Percentiles rank a stretch among this genome's conserved stretches.
Evolutionary conservation across 805 yeast genomes (phyloP).

Genomic region (Hanseniaspora clermontiae): DNA sequence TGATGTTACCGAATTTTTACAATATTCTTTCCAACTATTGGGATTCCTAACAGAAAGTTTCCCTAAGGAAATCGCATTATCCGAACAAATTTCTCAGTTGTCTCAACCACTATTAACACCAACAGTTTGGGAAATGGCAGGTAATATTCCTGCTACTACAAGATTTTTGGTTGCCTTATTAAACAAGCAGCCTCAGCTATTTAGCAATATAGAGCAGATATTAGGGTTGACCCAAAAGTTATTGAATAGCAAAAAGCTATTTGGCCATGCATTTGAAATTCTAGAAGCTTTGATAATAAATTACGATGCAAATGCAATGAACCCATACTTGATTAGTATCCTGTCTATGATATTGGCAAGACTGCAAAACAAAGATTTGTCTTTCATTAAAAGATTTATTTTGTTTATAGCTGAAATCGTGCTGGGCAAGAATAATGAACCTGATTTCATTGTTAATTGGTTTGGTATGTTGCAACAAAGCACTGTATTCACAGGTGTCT

Average conservation of each 20-base stretch:
- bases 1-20: constrained; percentile 88
- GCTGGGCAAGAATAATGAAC: constrained; percentile 29
- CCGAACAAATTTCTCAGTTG: constrained; percentile 51
- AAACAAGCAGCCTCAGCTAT: constrained; percentile 27
- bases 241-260: constrained; percentile 72
- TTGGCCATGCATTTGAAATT: constrained; percentile 71
- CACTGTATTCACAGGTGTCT: constrained; percentile 42
- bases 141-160: constrained; percentile 87
- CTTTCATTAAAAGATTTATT: constrained; percentile 58
- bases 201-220: constrained; percentile 53
- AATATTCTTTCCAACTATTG: constrained; percentile 83
- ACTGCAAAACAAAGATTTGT: constrained; percentile 70
- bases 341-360: constrained; percentile 68
- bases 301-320: constrained; percentile 39
- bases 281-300: constrained; percentile 53
- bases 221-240: constrained; percentile 94
- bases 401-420: constrained; percentile 47
- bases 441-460: constrained; percentile 47
- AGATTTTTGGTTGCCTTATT: constrained; percentile 61
- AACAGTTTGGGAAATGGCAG: constrained; percentile 82
- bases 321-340: constrained; percentile 52
- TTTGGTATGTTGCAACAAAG: constrained; percentile 57
- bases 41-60: constrained; percentile 59
- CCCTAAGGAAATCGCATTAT: constrained; percentile 40
- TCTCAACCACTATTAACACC: constrained; percentile 79